phyloP scores from a whole-genome alignment of 148 eudicot genomes.

The Heliosperma pusillum region DNA sequence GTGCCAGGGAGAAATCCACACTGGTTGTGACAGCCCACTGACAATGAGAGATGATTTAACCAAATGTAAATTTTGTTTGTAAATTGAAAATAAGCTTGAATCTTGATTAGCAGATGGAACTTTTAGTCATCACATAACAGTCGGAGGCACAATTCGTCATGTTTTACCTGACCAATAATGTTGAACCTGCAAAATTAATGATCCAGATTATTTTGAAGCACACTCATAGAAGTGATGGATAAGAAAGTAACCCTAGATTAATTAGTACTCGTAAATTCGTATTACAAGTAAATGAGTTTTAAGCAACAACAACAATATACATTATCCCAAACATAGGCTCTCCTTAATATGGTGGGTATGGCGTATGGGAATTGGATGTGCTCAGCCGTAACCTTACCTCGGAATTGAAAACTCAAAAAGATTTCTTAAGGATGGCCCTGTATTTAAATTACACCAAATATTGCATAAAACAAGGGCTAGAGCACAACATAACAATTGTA shows the following conservation, averaged over 20 bases:
- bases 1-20: conserved; percentile 83
- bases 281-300: not conserved
- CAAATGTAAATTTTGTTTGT: not conserved
- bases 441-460: too few relatives aligned
- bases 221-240: not conserved
- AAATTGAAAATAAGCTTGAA: conserved; percentile 1
- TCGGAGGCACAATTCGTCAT: conserved; percentile 18
- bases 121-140: conserved; percentile 4
- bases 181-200: conserved; percentile 69
- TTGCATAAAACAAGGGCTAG: too few relatives aligned
- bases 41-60: conserved; percentile 23
- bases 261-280: not conserved
- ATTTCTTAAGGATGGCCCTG: too few relatives aligned
- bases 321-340: too few relatives aligned
- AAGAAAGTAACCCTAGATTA: not conserved
- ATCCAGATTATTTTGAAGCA: conserved; percentile 9
- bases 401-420: too few relatives aligned
- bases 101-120: not conserved
- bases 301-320: too few relatives aligned
- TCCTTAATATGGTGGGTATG: too few relatives aligned
- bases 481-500: too few relatives aligned
- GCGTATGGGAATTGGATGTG: too few relatives aligned
- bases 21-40: conserved; percentile 99
- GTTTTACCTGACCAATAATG: conserved; percentile 90
- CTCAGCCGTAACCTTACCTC: too few relatives aligned